Base-by-base conservation (phyloP, 2,329 filamentous ascomycete genomes). In the Fusarium devonianum region DNA sequence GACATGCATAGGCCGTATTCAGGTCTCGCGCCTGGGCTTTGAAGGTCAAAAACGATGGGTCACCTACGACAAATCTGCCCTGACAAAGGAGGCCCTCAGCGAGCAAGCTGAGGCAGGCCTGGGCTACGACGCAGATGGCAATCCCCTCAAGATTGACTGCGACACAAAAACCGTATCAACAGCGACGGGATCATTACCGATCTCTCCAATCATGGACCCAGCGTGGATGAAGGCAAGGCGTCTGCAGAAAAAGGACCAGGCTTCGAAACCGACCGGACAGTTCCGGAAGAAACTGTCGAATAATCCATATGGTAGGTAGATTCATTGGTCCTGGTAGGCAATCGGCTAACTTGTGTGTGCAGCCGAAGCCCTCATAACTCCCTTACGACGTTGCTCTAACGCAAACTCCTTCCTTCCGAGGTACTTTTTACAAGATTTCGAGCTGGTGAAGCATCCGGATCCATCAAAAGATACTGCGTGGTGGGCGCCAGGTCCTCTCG, bases 401-500 rank as follows among this genome's bases (percentile, higher is more conserved):
- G 84, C 84, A 2, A 53, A 62, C 0, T 65, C 68, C 0, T 63
- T 65, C 1, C 68, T 90, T 6, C 88, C 88, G 2, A 70, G 68
- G 11, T 84, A 79, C 62, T 87, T 90, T 65, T 72, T 90, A 4
- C 81, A 88, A 44, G 75, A 81, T 22, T 85, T 90, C 51, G 76
- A 78, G 19, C 63, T 84, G 2, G 71, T 84, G 10, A 64, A 71
- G 1, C 78, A 88, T 45, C 85, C 85, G 1, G 71, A 76, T 49
- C 85, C 85, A 1, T 70, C 76, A 8, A 82, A 69, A 0, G 64
- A 66, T 0, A 60, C 71, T 2, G 73, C 78, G 0, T 89, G 83
- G 82, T 82, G 79, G 67, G 73, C 84, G 12, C 86, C 85, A 0
- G 73, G 70, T 7, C 73, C 71, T 28, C 56, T 76, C 11, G 55